Percentiles rank a stretch among this genome's conserved stretches.
phyloP scores from a whole-genome alignment of 169 alveolate genomes.

The Eimeria falciformis region DNA sequence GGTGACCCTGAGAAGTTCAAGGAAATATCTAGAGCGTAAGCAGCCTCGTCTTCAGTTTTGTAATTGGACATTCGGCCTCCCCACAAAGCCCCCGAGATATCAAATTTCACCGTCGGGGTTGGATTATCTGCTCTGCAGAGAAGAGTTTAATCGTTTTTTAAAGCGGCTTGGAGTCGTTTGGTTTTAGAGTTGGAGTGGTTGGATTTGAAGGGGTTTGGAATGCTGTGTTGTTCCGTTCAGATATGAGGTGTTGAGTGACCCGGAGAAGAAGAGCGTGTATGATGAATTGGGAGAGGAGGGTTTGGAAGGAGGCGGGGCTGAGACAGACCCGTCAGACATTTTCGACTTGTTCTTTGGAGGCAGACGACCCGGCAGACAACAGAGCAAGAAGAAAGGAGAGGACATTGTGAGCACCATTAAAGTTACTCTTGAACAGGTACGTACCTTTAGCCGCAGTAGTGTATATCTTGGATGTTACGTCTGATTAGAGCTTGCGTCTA shows the following conservation, averaged over 20 bases:
- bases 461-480: constrained; percentile 1
- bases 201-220: not conserved
- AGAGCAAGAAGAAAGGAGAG: constrained; percentile 93
- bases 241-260: constrained; percentile 97
- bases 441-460: constrained; percentile 37
- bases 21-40: constrained; percentile 96
- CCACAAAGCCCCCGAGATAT: no score
- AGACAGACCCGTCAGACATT: constrained; percentile 88
- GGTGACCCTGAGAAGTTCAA: constrained; percentile 98
- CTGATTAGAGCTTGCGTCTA: not conserved
- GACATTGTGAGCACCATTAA: constrained; percentile 92
- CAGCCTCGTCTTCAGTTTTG: no score
- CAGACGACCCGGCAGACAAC: constrained; percentile 86
- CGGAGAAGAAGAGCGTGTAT: constrained; percentile 96
- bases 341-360: constrained; percentile 96
- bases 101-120: no score
- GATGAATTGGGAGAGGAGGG: constrained; percentile 99
- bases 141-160: no score
- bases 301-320: constrained; percentile 91
- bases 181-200: no score
- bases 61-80: no score
- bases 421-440: constrained; percentile 96
- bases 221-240: constrained; percentile 67
- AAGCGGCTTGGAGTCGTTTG: no score
- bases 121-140: no score